phyloP scores from a whole-genome alignment of 2,329 filamentous ascomycete species.

The Trichothecium roseum region DNA sequence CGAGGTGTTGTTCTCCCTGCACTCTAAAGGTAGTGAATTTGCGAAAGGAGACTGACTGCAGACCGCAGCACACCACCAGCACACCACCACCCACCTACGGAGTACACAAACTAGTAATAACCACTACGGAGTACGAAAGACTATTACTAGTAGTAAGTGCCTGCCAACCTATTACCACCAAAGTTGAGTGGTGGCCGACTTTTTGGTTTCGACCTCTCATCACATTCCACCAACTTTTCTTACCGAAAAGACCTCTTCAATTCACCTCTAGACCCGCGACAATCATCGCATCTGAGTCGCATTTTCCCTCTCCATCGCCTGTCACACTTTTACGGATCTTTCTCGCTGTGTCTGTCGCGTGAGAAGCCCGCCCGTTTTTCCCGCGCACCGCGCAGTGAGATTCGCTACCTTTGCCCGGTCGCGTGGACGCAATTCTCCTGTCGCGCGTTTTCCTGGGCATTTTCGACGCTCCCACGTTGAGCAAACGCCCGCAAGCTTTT shows the following conservation, averaged over 20 bases:
- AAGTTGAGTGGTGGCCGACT: background rate
- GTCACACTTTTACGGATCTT: background rate
- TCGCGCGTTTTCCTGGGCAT: slow-evolving; percentile 8
- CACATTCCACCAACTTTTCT: background rate
- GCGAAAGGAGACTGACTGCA: too few relatives aligned
- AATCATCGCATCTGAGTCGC: background rate
- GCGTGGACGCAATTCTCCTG: slow-evolving; percentile 25
- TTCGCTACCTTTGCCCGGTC: slow-evolving; percentile 16
- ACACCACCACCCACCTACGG: too few relatives aligned
- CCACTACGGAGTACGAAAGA: too few relatives aligned
- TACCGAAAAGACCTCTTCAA: background rate
- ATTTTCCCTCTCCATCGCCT: background rate
- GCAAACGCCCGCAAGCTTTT: background rate
- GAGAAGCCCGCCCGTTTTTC: slow-evolving; percentile 13
- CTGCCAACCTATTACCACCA: too few relatives aligned
- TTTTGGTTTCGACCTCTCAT: slow-evolving; percentile 3
- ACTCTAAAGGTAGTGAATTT: too few relatives aligned
- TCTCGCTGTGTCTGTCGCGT: slow-evolving; percentile 1
- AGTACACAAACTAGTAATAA: too few relatives aligned
- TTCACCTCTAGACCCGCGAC: background rate
- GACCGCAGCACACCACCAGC: too few relatives aligned
- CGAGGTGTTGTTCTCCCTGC: too few relatives aligned
- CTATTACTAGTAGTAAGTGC: too few relatives aligned
- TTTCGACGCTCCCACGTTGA: slow-evolving; percentile 5
- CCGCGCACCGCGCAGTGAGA: slow-evolving; percentile 1